Evolutionary conservation across 106 monocot species (phyloP), one percentile per base, ranked within the genome.

Genomic region (Apostasia shenzhenica): DNA sequence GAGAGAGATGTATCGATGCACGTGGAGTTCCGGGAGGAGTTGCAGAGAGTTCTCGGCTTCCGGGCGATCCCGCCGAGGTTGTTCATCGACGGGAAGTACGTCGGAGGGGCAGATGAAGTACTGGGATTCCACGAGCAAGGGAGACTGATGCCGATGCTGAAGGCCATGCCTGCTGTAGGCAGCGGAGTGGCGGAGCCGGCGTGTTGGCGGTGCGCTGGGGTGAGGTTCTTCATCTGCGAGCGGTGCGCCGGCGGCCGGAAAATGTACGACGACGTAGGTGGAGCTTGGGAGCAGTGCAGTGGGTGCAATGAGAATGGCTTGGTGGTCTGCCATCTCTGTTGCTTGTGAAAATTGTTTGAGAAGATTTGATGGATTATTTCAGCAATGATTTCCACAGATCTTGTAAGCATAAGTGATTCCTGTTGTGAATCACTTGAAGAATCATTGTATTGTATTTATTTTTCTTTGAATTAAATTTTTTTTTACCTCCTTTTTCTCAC

Each of bases 1-100:
- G 95, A 97, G 73, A 70, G 95, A 11, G 92, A 92, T 65, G 74
- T 95, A 0, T 79, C 95, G 7, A 89, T 92, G 84, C 80, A 97
- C 54, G 40, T 67, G 14, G 89, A 73, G 41, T 92, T 80, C 81
- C 78, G 89, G 72, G 95, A 92, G 7, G 92, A 97, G 80, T 68
- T 92, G 26, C 73, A 82, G 84, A 59, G 55, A 14, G 54, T 78
- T 1, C 63, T 82, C n/a, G 86, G 80, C 0, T 55, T 63, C 14
- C 48, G 75, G 50, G 81, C 76, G 2, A 73, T 77, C 1, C 95
- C 95, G 2, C 95, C 95, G 10, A 84, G 84, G 78, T 40, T 92
- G 56, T 92, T 97, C 69, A 45, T 92, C 3, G 75, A 60, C 43
- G 95, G 92, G 46, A 77, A 76, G 67, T 84, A 84, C 71, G 67